Percentiles rank a stretch among this genome's conserved stretches.
Evolutionary conservation across 495 filamentous ascomycete genomes (phyloP).

Genomic region (Penicillium lagena): DNA sequence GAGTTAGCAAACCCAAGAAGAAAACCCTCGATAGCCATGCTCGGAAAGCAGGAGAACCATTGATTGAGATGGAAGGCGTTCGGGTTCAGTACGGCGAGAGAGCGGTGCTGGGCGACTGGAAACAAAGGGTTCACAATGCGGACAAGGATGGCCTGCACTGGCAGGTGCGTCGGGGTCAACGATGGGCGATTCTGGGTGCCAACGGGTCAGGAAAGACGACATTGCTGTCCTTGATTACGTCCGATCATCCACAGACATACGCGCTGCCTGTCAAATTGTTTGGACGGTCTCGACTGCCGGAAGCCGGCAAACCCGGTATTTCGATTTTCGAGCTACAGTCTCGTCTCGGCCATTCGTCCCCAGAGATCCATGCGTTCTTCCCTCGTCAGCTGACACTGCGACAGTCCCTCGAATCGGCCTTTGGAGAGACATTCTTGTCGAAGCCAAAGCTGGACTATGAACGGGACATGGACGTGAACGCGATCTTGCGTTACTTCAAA

Average conservation of each 20-base stretch:
- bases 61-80: constrained; percentile 84
- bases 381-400: constrained; percentile 71
- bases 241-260: constrained; percentile 93
- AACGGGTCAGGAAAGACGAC: constrained; percentile 87
- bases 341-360: constrained; percentile 85
- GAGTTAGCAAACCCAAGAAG: background rate
- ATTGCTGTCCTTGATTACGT: constrained; percentile 82
- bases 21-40: background rate
- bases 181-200: constrained; percentile 87
- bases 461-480: constrained; percentile 51
- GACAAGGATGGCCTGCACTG: constrained; percentile 62
- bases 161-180: constrained; percentile 73
- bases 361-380: constrained; percentile 91
- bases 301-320: constrained; percentile 63
- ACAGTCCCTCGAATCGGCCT: constrained; percentile 73
- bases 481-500: constrained; percentile 66
- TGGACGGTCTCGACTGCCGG: constrained; percentile 71
- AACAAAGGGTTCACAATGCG: constrained; percentile 44
- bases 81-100: constrained; percentile 73
- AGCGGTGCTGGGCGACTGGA: constrained; percentile 71
- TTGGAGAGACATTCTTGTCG: constrained; percentile 77
- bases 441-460: constrained; percentile 55
- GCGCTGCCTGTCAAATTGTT: constrained; percentile 82
- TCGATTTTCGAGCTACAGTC: constrained; percentile 89
- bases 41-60: constrained; percentile 43